Conservation (phyloP, 2,329 filamentous ascomycete genomes). For the Tolypocladium endophyticum region DNA sequence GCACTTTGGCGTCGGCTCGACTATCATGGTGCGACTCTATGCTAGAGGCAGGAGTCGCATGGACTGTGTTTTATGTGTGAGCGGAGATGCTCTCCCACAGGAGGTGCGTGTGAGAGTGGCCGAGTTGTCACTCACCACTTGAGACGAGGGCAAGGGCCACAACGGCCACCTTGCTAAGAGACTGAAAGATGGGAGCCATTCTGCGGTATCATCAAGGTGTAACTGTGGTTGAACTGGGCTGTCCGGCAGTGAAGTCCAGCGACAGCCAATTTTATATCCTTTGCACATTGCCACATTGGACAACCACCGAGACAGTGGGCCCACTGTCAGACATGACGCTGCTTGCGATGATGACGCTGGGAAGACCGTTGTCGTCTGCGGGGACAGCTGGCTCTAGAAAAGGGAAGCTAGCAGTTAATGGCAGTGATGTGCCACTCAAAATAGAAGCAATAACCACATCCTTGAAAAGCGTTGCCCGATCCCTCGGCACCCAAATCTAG, state of each 20-base stretch:
- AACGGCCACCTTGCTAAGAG: slow-evolving; percentile 6
- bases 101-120: background rate
- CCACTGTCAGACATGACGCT: background rate
- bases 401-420: background rate
- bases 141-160: slow-evolving; percentile 14
- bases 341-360: background rate
- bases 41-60: background rate
- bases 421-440: background rate
- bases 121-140: slow-evolving; percentile 2
- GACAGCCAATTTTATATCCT: background rate
- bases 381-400: background rate
- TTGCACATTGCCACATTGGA: background rate
- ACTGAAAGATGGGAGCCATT: slow-evolving; percentile 5
- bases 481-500: background rate
- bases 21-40: background rate
- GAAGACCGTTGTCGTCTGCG: background rate
- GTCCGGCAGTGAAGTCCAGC: background rate
- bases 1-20: slow-evolving; percentile 8
- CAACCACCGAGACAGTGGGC: background rate
- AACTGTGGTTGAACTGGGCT: background rate
- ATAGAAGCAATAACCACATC: background rate
- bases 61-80: background rate
- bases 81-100: background rate
- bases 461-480: background rate
- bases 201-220: background rate